Conservation (phyloP, 371 early-diverging fungal genomes). For the Mortierella sp. region DNA sequence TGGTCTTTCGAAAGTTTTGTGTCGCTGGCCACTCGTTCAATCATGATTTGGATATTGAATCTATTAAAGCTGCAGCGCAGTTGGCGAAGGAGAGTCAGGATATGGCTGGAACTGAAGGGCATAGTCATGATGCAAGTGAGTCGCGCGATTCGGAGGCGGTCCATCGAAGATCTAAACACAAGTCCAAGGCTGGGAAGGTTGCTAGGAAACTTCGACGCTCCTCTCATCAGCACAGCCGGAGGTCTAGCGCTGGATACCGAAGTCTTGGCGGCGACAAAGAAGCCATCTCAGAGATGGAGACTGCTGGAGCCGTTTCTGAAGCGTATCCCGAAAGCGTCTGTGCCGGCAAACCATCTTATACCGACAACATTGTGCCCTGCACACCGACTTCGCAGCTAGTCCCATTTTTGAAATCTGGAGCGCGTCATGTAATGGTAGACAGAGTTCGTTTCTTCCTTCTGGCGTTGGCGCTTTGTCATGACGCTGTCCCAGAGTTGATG, state of each 20-base stretch:
- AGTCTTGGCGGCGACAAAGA: conserved; percentile 40
- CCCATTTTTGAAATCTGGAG: conserved; percentile 35
- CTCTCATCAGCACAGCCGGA: conserved; percentile 17
- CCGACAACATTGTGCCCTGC: conserved; percentile 47
- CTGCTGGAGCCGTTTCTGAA: conserved; percentile 1
- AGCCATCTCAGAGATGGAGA: conserved; percentile 21
- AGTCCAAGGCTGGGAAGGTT: conserved; percentile 42
- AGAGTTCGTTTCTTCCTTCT: conserved; percentile 74
- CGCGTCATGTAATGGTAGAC: conserved; percentile 42
- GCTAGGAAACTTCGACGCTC: conserved; percentile 21
- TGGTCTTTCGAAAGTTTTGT: conserved; percentile 87
- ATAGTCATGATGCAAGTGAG: conserved; percentile 4
- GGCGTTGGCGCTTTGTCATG: conserved; percentile 94
- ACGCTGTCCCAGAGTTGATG: conserved; percentile 79
- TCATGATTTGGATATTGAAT: conserved; percentile 64
- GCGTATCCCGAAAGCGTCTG: conserved; percentile 33
- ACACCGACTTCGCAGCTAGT: conserved; percentile 44
- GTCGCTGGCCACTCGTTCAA: conserved; percentile 79
- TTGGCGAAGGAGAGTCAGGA: conserved; percentile 60
- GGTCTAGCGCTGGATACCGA: conserved; percentile 40
- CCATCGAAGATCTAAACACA: conserved; percentile 23
- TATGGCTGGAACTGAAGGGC: background rate
- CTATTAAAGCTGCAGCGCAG: conserved; percentile 57
- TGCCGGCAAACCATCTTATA: conserved; percentile 35
- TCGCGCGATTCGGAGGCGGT: conserved; percentile 14